Percentiles rank a stretch among this genome's conserved stretches.
phyloP scores from a whole-genome alignment of 148 eudicot species.

The Vaccinium darrowii region DNA sequence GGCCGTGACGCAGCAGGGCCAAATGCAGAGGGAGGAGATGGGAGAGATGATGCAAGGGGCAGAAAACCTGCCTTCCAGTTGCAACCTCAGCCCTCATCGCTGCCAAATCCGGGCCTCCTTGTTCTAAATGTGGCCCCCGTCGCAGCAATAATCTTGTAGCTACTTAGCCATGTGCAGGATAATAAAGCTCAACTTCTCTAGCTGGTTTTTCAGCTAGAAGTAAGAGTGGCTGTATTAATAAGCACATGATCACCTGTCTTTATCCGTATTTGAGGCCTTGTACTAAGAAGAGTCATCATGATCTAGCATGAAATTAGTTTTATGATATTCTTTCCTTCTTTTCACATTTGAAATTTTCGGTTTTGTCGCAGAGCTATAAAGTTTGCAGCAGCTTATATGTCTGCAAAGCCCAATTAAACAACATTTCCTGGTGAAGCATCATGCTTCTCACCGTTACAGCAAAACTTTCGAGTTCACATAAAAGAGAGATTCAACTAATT shows the following conservation, averaged over 20 bases:
- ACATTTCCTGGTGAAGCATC: not conserved
- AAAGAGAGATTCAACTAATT: not conserved
- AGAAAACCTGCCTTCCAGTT: conserved; percentile 24
- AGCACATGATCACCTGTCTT: not conserved
- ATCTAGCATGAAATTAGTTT: not conserved
- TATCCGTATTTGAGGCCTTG: not conserved
- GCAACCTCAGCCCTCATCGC: conserved; percentile 15
- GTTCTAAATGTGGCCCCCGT: not conserved
- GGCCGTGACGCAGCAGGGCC: conserved; percentile 21
- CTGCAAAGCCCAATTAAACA: not conserved
- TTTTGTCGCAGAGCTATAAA: not conserved
- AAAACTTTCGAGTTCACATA: not conserved
- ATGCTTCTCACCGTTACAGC: not conserved
- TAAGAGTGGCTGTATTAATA: not conserved
- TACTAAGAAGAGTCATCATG: not conserved
- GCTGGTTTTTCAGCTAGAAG: not conserved
- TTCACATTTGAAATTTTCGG: not conserved
- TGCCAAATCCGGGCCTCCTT: conserved; percentile 11
- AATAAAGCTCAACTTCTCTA: not conserved
- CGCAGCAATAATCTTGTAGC: not conserved
- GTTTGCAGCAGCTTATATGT: not conserved
- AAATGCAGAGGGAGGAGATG: conserved; percentile 20
- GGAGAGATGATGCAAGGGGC: conserved; percentile 23
- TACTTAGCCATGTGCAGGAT: not conserved
- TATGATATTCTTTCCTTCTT: not conserved